A percentile compares a stretch with the other conserved stretches of the same genome.
Conservation (phyloP, 1,139 yeast genomes). For the Meyerozyma guilliermondii region DNA sequence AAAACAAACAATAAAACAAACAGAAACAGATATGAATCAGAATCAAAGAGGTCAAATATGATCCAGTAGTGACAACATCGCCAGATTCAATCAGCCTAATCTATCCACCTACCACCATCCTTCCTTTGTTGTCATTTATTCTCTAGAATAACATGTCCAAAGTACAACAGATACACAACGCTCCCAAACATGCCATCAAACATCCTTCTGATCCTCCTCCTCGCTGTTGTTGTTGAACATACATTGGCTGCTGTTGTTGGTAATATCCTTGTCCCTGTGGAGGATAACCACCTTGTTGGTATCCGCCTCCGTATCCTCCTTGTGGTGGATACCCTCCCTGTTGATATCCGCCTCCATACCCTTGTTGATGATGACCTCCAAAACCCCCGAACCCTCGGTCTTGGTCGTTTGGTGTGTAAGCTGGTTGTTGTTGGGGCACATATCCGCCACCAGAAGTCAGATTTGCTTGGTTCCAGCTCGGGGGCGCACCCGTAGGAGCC, state of each 20-base stretch:
- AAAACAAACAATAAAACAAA: no score
- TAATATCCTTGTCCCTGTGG: conserved; percentile 25
- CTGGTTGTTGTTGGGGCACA: conserved; percentile 30
- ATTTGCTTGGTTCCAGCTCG: conserved; percentile 27
- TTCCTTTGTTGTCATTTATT: no score
- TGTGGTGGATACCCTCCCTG: conserved; percentile 19
- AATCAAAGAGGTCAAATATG: no score
- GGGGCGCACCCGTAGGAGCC: conserved; percentile 43
- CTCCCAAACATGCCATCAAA: conserved; percentile 67
- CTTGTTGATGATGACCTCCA: conserved; percentile 4
- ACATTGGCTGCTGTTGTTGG: conserved; percentile 62
- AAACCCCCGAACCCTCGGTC: conserved; percentile 25
- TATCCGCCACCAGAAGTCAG: conserved; percentile 12
- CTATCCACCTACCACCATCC: no score
- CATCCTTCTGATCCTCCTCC: conserved; percentile 35
- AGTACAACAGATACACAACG: conserved; percentile 70
- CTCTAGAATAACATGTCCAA: conserved; percentile 61
- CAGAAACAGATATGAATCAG: no score
- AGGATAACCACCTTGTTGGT: conserved; percentile 16
- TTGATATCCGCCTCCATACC: conserved; percentile 16
- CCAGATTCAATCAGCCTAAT: no score
- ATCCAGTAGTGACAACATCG: no score
- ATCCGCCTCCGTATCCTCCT: conserved; percentile 15
- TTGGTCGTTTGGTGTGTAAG: conserved; percentile 23
- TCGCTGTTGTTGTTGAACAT: conserved; percentile 55